Percentiles rank a stretch among this genome's conserved stretches.
These are phyloP conservation scores for Coemansia sp. DNA, from an alignment of 192 early-diverging fungal genomes.

Conservation along the genomic window DNA sequence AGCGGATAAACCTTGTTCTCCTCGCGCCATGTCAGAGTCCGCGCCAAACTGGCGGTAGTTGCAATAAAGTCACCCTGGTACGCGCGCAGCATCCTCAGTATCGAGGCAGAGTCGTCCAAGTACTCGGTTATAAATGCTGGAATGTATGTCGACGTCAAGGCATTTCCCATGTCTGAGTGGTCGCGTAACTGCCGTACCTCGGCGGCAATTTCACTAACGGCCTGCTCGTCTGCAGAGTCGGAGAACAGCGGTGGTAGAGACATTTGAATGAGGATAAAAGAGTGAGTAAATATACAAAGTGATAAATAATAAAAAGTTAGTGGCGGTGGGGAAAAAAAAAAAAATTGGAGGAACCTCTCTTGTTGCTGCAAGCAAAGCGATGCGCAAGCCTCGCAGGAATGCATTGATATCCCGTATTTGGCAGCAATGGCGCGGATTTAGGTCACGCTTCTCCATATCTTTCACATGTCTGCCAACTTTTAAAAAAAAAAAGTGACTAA, in stretches of 20 bases:
- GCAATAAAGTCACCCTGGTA: constrained; percentile 15
- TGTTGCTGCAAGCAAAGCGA: too few relatives aligned
- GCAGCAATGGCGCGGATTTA: not conserved
- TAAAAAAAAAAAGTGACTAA: too few relatives aligned
- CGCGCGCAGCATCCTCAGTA: constrained; percentile 27
- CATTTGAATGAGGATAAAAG: constrained; percentile 1
- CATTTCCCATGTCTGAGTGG: not conserved
- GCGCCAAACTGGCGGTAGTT: constrained; percentile 10
- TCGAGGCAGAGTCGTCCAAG: constrained; percentile 29
- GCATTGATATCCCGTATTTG: not conserved
- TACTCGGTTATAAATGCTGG: constrained; percentile 38
- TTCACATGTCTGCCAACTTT: not conserved
- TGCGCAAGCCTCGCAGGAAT: not conserved
- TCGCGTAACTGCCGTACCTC: constrained; percentile 16
- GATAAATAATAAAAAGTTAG: not conserved
- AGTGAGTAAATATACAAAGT: not conserved
- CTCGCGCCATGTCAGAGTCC: constrained; percentile 45
- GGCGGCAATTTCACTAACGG: constrained; percentile 8
- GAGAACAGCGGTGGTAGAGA: not conserved
- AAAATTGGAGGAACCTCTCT: too few relatives aligned
- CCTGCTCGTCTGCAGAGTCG: constrained; percentile 1
- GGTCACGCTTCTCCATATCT: not conserved
- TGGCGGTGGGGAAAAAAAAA: not conserved
- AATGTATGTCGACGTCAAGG: constrained; percentile 33
- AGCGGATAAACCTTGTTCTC: constrained; percentile 44